A percentile compares a stretch with the other conserved stretches of the same genome.
Evolutionary conservation across 2,329 filamentous ascomycete genomes (phyloP).

Genomic region (Cladophialophora exuberans): DNA sequence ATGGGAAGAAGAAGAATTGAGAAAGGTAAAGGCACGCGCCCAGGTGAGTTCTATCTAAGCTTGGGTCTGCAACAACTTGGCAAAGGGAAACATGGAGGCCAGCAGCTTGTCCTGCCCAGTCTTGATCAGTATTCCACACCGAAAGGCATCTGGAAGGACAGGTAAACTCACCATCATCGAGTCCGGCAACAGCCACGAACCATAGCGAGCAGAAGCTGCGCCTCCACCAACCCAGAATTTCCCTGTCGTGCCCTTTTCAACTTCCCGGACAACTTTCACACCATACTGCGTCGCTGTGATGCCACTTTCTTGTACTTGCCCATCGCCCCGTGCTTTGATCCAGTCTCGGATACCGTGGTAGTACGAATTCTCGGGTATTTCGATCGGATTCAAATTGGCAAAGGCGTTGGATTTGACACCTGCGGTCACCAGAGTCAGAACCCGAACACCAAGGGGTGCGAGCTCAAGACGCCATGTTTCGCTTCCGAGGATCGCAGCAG

Average conservation of each 20-base stretch:
- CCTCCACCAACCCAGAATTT: constrained; percentile 22
- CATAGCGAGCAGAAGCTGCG: constrained; percentile 10
- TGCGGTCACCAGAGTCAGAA: constrained; percentile 21
- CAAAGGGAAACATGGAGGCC: constrained; percentile 11
- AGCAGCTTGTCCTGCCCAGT: constrained; percentile 9
- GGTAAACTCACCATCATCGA: constrained; percentile 17
- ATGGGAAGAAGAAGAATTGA: too few relatives aligned
- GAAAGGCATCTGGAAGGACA: too few relatives aligned
- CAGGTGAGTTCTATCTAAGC: too few relatives aligned
- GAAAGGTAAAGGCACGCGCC: too few relatives aligned
- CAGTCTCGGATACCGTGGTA: constrained; percentile 21
- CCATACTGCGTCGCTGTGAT: constrained; percentile 19
- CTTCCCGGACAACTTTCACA: constrained; percentile 19
- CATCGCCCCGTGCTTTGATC: constrained; percentile 16
- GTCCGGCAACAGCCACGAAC: constrained; percentile 13
- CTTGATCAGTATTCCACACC: constrained; percentile 6
- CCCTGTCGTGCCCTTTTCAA: constrained; percentile 23
- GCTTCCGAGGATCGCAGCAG: constrained; percentile 17
- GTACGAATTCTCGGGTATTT: constrained; percentile 22
- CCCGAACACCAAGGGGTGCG: constrained; percentile 23
- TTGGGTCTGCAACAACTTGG: constrained; percentile 7
- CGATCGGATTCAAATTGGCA: neutral
- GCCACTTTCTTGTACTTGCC: constrained; percentile 19
- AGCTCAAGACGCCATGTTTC: constrained; percentile 28
- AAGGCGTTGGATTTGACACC: constrained; percentile 25